A percentile compares a stretch with the other conserved stretches of the same genome.
These are phyloP conservation scores for Achaetomiella virescens DNA, from an alignment of 495 filamentous ascomycete species.

Conservation along the genomic window DNA sequence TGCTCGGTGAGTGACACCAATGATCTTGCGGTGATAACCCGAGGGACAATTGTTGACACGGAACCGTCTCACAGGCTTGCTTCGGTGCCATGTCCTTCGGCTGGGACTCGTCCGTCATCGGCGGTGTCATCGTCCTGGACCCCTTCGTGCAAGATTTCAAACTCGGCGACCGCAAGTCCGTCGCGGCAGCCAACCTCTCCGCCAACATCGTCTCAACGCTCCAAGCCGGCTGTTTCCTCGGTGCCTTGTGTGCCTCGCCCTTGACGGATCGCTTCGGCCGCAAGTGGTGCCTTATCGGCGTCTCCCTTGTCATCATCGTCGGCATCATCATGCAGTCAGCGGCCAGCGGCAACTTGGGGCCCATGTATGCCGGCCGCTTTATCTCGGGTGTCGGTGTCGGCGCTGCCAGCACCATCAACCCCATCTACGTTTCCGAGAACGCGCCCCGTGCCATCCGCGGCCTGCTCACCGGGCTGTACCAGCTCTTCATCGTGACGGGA, in stretches of 20 bases:
- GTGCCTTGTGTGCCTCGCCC: conserved; percentile 31
- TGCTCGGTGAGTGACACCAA: conserved; percentile 49
- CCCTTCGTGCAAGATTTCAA: conserved; percentile 41
- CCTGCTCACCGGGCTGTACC: conserved; percentile 51
- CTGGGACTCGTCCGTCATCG: conserved; percentile 60
- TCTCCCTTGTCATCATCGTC: conserved; percentile 48
- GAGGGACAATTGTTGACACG: conserved; percentile 7
- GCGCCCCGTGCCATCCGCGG: conserved; percentile 48
- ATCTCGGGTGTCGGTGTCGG: conserved; percentile 58
- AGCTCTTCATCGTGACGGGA: conserved; percentile 55
- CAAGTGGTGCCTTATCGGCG: conserved; percentile 51
- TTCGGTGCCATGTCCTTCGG: conserved; percentile 74
- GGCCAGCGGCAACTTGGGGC: conserved; percentile 43
- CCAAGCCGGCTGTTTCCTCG: conserved; percentile 50
- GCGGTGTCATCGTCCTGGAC: conserved; percentile 53
- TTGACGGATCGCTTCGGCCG: conserved; percentile 42
- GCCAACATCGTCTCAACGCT: conserved; percentile 51
- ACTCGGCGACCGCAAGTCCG: conserved; percentile 22
- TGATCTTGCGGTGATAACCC: too few relatives aligned
- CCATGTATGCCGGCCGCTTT: conserved; percentile 58
- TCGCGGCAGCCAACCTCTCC: conserved; percentile 32
- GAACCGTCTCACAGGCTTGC: conserved; percentile 44
- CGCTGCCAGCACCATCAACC: conserved; percentile 52
- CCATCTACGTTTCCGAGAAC: conserved; percentile 53
- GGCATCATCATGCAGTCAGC: conserved; percentile 53